Conservation (phyloP, 2,329 filamentous ascomycete genomes). For the Lomentospora prolificans region DNA sequence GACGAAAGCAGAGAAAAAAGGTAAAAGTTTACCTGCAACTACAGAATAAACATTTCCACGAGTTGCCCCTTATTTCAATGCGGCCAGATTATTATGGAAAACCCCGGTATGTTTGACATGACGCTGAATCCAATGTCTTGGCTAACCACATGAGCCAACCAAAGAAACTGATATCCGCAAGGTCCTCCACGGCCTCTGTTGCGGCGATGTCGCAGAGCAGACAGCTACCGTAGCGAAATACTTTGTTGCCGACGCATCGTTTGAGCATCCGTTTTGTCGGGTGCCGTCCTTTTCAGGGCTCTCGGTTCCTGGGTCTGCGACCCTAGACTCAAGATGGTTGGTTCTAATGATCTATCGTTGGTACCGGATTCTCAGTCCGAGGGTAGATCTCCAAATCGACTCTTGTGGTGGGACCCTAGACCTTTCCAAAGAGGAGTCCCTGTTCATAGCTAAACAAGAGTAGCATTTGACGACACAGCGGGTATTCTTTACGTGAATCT, state of each 20-base stretch:
- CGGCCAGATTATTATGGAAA: background rate
- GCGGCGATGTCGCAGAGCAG: constrained; percentile 41
- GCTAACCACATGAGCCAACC: background rate
- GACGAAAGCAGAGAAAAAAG: background rate
- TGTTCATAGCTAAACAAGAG: too few relatives aligned
- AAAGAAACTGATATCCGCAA: background rate
- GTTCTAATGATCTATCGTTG: constrained; percentile 65
- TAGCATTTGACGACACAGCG: constrained; percentile 58
- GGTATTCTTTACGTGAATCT: constrained; percentile 65
- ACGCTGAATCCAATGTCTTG: too few relatives aligned
- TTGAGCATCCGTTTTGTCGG: constrained; percentile 69
- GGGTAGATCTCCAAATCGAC: constrained; percentile 58
- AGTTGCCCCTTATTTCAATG: too few relatives aligned
- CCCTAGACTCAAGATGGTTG: constrained; percentile 53
- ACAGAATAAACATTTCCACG: too few relatives aligned
- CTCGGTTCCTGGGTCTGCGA: constrained; percentile 28
- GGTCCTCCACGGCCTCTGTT: background rate
- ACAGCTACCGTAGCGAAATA: constrained; percentile 54
- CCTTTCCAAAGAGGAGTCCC: too few relatives aligned
- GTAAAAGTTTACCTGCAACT: too few relatives aligned
- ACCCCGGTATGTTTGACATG: background rate
- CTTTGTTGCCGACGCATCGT: constrained; percentile 62
- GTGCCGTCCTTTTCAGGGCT: constrained; percentile 44
- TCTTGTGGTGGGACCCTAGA: too few relatives aligned
- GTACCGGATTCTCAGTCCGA: constrained; percentile 76